Evolutionary conservation across 257 asterid genomes (phyloP), one percentile per base, ranked within the genome.

Genomic region (Gentiana straminea): DNA sequence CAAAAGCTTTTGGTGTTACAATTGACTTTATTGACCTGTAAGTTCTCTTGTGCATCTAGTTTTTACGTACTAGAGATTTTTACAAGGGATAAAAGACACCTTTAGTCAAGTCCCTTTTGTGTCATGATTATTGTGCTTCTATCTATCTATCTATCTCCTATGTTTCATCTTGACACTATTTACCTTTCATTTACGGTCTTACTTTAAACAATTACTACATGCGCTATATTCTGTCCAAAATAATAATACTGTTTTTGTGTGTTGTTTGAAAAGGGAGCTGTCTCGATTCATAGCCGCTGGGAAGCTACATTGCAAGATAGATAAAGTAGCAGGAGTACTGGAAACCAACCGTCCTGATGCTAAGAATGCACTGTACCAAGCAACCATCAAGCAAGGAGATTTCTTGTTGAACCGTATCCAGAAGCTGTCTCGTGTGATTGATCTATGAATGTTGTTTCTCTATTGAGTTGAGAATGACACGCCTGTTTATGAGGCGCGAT

Each of bases 261-360:
- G 24, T 24, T 52, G 48, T 46, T 4, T 70, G 13, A 55, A 55
- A 72, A 82, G 94, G 84, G 94, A 84, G 75, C 75, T 84, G 46
- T 84, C 94, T 15, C 84, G 88, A 0, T 84, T 84, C 60, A 84
- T 84, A 63, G 94, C 94, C 35, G 94, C 86, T 11, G 94, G 92
- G 58, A 84, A 82, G 77, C 71, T 84, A 15, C 94, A 84, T 53
- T 84, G 94, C 86, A 82, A 82, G 82, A 84, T 84, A 1, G 94
- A 84, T 65, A 84, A 84, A 62, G 97, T 85, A 71, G 89, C 87
- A 35, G 97, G 95, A 0, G 92, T 85, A 1, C 57, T 89, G 61
- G 97, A 89, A 73, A 89, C 95, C 49, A 89, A 85, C 51, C 94
- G 97, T 11, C 97, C 97, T 2, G 97, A 89, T 64, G 86, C 94